A percentile compares a stretch with the other conserved stretches of the same genome.
phyloP scores from a whole-genome alignment of 495 filamentous ascomycete genomes.

The Penicillium dipodomyicola region DNA sequence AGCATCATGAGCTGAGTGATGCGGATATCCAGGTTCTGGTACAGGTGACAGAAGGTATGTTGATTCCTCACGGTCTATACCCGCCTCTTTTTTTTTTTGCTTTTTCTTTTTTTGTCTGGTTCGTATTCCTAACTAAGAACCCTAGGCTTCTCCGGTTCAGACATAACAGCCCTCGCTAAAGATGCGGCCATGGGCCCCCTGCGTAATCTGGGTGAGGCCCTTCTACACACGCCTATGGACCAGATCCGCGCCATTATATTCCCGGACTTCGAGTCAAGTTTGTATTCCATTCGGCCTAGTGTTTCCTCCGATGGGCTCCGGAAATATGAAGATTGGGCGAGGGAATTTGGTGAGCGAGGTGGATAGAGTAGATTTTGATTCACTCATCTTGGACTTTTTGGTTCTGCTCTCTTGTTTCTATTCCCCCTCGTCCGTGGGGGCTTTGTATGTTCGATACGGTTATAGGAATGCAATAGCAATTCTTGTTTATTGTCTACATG shows the following conservation, averaged over 20 bases:
- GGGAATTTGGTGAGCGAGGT: conserved; percentile 86
- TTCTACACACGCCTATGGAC: conserved; percentile 88
- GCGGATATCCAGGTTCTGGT: conserved; percentile 75
- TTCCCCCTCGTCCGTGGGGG: not conserved
- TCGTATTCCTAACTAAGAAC: not conserved
- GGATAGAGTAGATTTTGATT: conserved; percentile 45
- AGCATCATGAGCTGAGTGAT: conserved; percentile 77
- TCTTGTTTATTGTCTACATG: not conserved
- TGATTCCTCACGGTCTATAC: not conserved
- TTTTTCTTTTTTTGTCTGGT: conserved; percentile 1
- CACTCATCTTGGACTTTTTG: not conserved
- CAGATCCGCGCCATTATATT: conserved; percentile 86
- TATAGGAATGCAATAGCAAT: conserved; percentile 1
- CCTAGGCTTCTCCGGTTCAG: conserved; percentile 90
- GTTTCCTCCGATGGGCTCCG: conserved; percentile 81
- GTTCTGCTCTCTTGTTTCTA: not conserved
- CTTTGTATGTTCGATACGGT: not conserved
- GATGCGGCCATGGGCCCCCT: conserved; percentile 98
- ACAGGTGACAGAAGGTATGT: conserved; percentile 78
- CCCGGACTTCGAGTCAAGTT: conserved; percentile 79
- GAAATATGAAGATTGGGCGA: conserved; percentile 92
- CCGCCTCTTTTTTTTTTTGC: not conserved
- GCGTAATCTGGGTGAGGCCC: conserved; percentile 82
- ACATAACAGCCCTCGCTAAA: conserved; percentile 96
- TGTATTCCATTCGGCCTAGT: conserved; percentile 84